Conservation (phyloP, 1,284 basidiomycete species). For the Malassezia obtusa region DNA sequence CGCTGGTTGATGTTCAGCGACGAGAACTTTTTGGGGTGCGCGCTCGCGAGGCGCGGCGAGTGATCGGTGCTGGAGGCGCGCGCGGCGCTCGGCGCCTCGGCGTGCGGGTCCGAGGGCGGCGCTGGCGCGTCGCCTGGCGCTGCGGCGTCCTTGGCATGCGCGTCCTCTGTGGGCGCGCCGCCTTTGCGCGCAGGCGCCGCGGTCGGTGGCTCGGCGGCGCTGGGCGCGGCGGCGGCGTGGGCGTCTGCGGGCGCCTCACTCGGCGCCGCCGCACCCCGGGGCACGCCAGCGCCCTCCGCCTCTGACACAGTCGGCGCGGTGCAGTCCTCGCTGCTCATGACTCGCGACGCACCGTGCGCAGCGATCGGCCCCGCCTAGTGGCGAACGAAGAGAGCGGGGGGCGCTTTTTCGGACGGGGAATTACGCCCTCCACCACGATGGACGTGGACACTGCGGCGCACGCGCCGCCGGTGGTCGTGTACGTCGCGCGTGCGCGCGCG, state of each 20-base stretch:
- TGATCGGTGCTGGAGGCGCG: background rate
- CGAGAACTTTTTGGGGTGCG: constrained; percentile 35
- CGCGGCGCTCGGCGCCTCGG: background rate
- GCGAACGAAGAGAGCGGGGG: background rate
- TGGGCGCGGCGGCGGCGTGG: too few relatives aligned
- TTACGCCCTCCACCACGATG: background rate
- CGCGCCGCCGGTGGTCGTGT: background rate
- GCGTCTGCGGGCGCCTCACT: too few relatives aligned
- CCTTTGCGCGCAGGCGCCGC: too few relatives aligned
- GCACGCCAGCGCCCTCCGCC: too few relatives aligned
- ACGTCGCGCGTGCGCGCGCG: background rate
- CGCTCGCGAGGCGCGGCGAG: background rate
- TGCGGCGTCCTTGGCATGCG: background rate
- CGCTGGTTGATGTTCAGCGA: constrained; percentile 44
- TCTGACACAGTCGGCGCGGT: too few relatives aligned
- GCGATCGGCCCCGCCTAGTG: background rate
- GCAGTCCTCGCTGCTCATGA: too few relatives aligned
- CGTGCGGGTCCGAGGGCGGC: background rate
- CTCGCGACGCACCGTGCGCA: too few relatives aligned
- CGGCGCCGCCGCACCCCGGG: too few relatives aligned
- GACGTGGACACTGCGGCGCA: background rate
- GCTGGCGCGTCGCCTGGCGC: too few relatives aligned
- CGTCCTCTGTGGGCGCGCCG: background rate
- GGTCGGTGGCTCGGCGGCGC: too few relatives aligned
- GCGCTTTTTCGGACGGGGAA: background rate